phyloP scores from a whole-genome alignment of 2,329 filamentous ascomycete species.

The Arthroderma sp. region DNA sequence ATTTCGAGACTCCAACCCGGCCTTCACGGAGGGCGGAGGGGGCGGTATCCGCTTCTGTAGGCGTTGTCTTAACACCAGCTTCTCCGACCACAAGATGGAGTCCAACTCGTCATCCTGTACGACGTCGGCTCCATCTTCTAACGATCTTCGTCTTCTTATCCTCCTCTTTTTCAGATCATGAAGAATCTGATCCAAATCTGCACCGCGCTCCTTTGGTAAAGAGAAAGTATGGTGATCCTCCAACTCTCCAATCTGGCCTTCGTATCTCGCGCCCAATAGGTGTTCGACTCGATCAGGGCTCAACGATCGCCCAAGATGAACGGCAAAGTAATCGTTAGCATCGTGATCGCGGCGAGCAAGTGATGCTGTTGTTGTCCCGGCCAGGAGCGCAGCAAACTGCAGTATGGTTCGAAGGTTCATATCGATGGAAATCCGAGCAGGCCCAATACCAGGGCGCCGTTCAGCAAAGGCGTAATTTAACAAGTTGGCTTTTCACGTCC shows the following conservation, averaged over 20 bases:
- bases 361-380: conserved; percentile 31
- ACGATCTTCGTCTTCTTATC: conserved; percentile 44
- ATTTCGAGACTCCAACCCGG: conserved; percentile 7
- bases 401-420: conserved; percentile 9
- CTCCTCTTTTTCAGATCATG: conserved; percentile 43
- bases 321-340: conserved; percentile 79
- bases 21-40: conserved; percentile 11
- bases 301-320: conserved; percentile 59
- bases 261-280: conserved; percentile 61
- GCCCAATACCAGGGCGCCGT: neutral
- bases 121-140: conserved; percentile 18
- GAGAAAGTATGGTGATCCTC: conserved; percentile 76
- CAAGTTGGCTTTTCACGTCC: too few species aligned
- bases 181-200: conserved; percentile 38
- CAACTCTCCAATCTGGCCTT: conserved; percentile 68
- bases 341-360: conserved; percentile 57
- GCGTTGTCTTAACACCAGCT: conserved; percentile 53
- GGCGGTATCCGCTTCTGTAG: conserved; percentile 46
- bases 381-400: conserved; percentile 15
- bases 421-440: neutral
- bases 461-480: too few species aligned
- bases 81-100: conserved; percentile 63
- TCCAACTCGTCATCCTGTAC: conserved; percentile 47
- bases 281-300: conserved; percentile 51
- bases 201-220: conserved; percentile 45